Base-by-base conservation (phyloP, 1,139 yeast genomes). In the Taphrina pruni region DNA sequence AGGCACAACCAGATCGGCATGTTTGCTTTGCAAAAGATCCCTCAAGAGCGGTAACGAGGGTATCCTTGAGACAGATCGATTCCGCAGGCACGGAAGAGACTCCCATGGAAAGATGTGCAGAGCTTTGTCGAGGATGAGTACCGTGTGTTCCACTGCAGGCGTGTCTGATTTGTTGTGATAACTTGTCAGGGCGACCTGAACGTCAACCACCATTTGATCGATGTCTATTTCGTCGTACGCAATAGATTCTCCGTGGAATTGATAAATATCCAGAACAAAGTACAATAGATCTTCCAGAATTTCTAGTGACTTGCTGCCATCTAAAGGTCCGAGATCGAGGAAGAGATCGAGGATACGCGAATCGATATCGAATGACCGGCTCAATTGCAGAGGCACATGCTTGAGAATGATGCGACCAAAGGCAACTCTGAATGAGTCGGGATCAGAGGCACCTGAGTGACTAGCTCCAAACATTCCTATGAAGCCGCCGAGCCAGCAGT, bases 21-120 rank as follows among this genome's bases (percentile, higher is more conserved):
- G 60, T 14, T 48, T 50, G 20, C 35, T 71, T 2, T 77, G 74
- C 60, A 90, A 75, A 41, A 83, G 74, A 0, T 84, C 80, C 0
- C 81, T 69, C n/a, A 90, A 78, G 61, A 82, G 75, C 0, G 78
- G 75, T 11, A 89, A 74, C 0, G 96, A 88, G 0, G 97, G 96
- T 76, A 92, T 85, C 71, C 98, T 81, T 0, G 96, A 85, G 0
- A 90, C 84, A 0, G 96, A 86, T 56, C 79, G 79, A 0, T 76
- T 75, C 61, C 84, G 78, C 70, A 93, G 77, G 60, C 84, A 81
- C 0, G 86, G 83, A 46, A 93, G 77, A 0, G 92, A 87, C 76
- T 94, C 99, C 98, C 98, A 94, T 0, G 98, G 98, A 60, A 94
- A 82, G 39, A 80, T 78, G 12, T 85, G 85, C 73, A 95, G 87